Conservation (phyloP, 495 filamentous ascomycete genomes). For the Annulohypoxylon nitens region DNA sequence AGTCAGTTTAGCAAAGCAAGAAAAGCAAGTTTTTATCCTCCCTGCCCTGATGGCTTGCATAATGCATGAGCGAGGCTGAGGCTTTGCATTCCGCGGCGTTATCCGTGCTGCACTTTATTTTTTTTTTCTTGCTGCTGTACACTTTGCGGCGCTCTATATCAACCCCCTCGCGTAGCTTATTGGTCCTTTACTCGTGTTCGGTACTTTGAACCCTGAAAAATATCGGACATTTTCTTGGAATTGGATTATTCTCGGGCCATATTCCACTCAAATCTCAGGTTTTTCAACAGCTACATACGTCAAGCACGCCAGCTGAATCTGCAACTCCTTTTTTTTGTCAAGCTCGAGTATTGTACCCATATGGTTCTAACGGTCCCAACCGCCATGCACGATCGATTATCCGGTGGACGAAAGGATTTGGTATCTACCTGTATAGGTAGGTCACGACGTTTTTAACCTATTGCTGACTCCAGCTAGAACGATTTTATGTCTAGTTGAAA, state of each 20-base stretch:
- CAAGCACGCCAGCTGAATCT: background rate
- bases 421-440: constrained; percentile 6
- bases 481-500: constrained; percentile 8
- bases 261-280: constrained; percentile 10
- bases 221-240: constrained; percentile 24
- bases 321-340: constrained; percentile 1
- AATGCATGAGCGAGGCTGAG: constrained; percentile 39
- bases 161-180: background rate
- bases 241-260: constrained; percentile 15
- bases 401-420: background rate
- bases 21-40: constrained; percentile 7
- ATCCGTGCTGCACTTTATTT: constrained; percentile 14
- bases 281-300: background rate
- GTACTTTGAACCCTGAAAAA: constrained; percentile 28
- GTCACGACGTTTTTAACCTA: background rate
- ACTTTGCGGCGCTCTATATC: constrained; percentile 8
- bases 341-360: background rate
- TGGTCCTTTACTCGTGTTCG: constrained; percentile 28
- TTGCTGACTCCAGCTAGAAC: background rate
- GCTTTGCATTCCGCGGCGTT: constrained; percentile 21
- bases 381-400: background rate
- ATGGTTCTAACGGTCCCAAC: background rate
- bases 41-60: constrained; percentile 32
- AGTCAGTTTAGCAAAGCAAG: background rate
- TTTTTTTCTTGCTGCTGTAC: constrained; percentile 3